Evolutionary conservation across 164 flowering plant genomes (phyloP).

Genomic region (Magnolia sinica): DNA sequence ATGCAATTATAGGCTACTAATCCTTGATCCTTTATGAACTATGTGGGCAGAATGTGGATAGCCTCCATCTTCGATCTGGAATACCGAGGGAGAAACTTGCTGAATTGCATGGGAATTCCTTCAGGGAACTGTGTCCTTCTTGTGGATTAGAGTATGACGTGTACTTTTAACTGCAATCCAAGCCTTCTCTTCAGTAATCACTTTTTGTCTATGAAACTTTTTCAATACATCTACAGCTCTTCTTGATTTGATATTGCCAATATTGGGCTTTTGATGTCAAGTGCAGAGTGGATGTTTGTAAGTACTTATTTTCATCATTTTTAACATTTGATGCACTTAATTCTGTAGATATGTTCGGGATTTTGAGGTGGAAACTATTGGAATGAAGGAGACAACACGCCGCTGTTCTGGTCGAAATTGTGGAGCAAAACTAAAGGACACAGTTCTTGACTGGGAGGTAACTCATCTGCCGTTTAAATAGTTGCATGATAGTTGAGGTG

Average conservation of each 20-base stretch:
- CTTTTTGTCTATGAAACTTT: neutral
- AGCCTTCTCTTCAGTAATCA: no score
- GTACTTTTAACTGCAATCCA: neutral
- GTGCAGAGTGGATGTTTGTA: neutral
- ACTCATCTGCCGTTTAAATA: neutral
- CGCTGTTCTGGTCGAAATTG: conserved; percentile 65
- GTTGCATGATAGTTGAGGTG: neutral
- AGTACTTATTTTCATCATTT: conserved; percentile 1
- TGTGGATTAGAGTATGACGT: conserved; percentile 86
- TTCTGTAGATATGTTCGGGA: conserved; percentile 74
- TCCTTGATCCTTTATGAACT: neutral
- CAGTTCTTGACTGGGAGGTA: conserved; percentile 99
- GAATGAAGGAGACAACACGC: conserved; percentile 87
- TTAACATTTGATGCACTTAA: neutral
- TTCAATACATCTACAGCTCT: neutral
- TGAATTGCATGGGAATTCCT: conserved; percentile 96
- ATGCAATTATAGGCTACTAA: neutral
- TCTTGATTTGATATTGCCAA: neutral
- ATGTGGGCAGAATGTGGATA: conserved; percentile 77
- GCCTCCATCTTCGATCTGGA: conserved; percentile 97
- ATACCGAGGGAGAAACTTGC: conserved; percentile 90
- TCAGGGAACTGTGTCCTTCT: conserved; percentile 81
- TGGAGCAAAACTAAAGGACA: conserved; percentile 73
- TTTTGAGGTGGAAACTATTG: conserved; percentile 97
- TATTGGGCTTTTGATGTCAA: neutral